A percentile compares a stretch with the other conserved stretches of the same genome.
Evolutionary conservation across 345 rosid species (phyloP).

Genomic region (Firmiana major): DNA sequence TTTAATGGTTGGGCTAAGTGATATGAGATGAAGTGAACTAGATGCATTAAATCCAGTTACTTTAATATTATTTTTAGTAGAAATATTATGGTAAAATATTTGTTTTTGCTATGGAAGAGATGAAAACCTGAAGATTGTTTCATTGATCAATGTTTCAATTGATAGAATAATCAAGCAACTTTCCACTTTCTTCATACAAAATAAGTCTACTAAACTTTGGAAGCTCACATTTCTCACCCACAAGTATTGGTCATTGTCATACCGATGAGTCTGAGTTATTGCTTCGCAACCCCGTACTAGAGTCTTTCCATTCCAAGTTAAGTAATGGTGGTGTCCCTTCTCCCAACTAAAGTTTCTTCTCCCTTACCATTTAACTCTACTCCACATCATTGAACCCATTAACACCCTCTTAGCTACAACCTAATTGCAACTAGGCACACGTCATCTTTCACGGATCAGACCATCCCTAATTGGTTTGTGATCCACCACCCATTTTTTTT

Average conservation of each 20-base stretch:
- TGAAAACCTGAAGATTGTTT: neutral
- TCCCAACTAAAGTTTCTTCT: constrained; percentile 21
- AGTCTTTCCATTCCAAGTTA: constrained; percentile 21
- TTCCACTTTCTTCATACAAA: constrained; percentile 67
- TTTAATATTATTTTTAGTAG: neutral
- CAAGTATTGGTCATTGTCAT: constrained; percentile 79
- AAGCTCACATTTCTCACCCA: constrained; percentile 84
- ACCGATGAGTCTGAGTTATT: constrained; percentile 57
- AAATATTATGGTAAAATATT: neutral
- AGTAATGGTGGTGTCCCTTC: constrained; percentile 24
- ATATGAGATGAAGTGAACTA: too few relatives aligned
- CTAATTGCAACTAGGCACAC: constrained; percentile 32
- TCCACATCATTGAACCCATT: constrained; percentile 71
- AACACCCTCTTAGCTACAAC: constrained; percentile 38
- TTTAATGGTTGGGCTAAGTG: too few relatives aligned
- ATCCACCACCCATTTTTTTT: constrained; percentile 23
- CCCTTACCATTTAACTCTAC: constrained; percentile 52
- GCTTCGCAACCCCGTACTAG: constrained; percentile 38
- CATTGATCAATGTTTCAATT: constrained; percentile 20
- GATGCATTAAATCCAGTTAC: neutral
- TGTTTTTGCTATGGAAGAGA: neutral
- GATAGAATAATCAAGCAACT: constrained; percentile 33
- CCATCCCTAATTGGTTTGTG: neutral
- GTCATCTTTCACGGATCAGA: neutral
- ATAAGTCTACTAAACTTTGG: constrained; percentile 79